phyloP scores from a whole-genome alignment of 116 monocot genomes.

The Trichopus zeylanicus region DNA sequence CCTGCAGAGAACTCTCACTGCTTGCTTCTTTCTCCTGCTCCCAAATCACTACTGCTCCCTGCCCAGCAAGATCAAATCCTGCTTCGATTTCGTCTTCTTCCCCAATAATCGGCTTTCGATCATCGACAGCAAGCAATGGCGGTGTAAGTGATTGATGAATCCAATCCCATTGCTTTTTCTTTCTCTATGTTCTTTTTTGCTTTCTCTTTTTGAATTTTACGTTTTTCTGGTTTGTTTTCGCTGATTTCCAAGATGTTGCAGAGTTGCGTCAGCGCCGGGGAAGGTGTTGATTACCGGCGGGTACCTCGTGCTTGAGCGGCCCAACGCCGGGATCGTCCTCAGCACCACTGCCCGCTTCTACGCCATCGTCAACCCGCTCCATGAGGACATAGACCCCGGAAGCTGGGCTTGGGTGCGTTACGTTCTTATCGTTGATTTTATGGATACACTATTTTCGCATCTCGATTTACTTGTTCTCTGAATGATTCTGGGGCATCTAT shows the following conservation, averaged over 20 bases:
- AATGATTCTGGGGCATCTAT: not conserved
- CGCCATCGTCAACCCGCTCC: slow-evolving; percentile 66
- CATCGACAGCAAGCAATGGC: no score
- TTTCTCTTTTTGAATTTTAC: not conserved
- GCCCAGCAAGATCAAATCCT: no score
- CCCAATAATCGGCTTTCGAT: no score
- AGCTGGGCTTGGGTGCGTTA: slow-evolving; percentile 84
- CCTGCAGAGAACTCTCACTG: no score
- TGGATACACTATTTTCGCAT: not conserved
- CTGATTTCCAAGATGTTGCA: slow-evolving; percentile 11
- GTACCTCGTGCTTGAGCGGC: slow-evolving; percentile 83
- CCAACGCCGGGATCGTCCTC: slow-evolving; percentile 82
- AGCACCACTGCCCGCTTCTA: slow-evolving; percentile 95
- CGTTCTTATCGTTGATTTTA: not conserved
- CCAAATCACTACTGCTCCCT: no score
- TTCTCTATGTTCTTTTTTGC: not conserved
- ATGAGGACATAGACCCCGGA: slow-evolving; percentile 49
- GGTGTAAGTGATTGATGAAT: slow-evolving; percentile 6
- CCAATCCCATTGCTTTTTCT: not conserved
- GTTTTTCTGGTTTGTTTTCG: not conserved
- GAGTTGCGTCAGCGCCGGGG: slow-evolving; percentile 92
- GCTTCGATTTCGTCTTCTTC: no score
- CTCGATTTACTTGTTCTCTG: not conserved
- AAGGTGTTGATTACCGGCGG: slow-evolving; percentile 92
- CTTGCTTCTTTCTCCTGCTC: no score